Percentiles rank a stretch among this genome's conserved stretches.
Evolutionary conservation across 139 green algal genomes (phyloP).

Genomic region (Tetradesmus obliquus): DNA sequence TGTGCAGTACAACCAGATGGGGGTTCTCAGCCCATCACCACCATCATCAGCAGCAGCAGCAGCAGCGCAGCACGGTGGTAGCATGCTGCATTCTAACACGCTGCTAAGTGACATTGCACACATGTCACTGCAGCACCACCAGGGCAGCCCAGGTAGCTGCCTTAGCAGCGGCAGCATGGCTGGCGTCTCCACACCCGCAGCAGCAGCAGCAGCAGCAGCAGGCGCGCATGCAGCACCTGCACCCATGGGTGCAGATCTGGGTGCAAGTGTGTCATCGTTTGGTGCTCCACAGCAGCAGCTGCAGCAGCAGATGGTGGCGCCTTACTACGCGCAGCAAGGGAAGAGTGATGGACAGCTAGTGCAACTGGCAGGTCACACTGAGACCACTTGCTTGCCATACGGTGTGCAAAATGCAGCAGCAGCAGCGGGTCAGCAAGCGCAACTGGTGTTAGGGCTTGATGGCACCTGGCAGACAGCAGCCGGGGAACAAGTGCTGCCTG

Average conservation of each 20-base stretch:
- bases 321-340: neutral
- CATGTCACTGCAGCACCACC: neutral
- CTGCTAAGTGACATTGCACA: slow-evolving; percentile 1
- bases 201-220: slow-evolving; percentile 22
- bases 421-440: neutral
- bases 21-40: neutral
- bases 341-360: neutral
- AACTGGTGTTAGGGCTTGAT: neutral
- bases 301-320: neutral
- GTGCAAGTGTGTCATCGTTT: neutral
- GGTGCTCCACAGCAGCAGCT: neutral
- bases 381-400: neutral
- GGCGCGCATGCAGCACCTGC: neutral
- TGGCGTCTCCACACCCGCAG: neutral
- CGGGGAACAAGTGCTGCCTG: neutral
- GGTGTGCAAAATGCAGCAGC: neutral
- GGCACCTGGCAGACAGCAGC: neutral
- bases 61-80: neutral
- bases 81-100: neutral
- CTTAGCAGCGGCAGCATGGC: neutral
- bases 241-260: neutral
- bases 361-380: neutral
- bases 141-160: neutral
- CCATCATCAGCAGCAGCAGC: neutral
- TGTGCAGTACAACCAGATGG: neutral